Evolutionary conservation across 2,329 filamentous ascomycete genomes (phyloP), one percentile per base, ranked within the genome.

Genomic region (Aspergillus sp.): DNA sequence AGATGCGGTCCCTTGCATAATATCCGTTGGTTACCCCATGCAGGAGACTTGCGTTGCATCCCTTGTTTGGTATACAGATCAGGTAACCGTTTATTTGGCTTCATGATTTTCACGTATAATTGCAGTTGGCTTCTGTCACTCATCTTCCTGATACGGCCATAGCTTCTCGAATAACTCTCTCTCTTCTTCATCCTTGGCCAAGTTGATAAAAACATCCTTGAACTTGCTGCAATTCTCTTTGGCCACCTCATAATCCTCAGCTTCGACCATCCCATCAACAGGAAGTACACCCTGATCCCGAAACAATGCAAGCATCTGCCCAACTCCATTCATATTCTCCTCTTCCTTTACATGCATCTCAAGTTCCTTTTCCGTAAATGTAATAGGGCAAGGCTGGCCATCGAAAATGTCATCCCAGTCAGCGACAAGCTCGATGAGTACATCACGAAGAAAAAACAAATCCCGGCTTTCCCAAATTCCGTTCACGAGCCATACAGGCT

Each of bases 391-490:
- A 27, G 49, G 37, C 2, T 33, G 19, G 5, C 26, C 30, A 9
- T 10, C 8, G 12, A 50, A 47, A 28, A 58, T 6, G 2, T 52
- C 47, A 4, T 51, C 37, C 61, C 57, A 65, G 4, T 54, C n/a
- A 0, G 49, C 46, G 6, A 39, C 42, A 12, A 65, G 27, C 0
- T 39, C 8, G 27, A 65, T 57, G 9, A 65, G 53, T 19, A 57
- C 50, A 27, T 63, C 43, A 8, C 60, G 60, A 4, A 66, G 50
- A 37, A 61, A 66, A 42, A 65, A 65, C 2, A 66, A 35, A 51
- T 66, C 47, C 1, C 49, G 39, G 42, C 61, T 62, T 43, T 64
- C 58, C 62, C 60, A 67, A 5, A 50, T 52, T 11, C 57, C 54
- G 9, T 30, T 64, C 12, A 61, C 53, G 11, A 67, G 51, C 59